phyloP scores from a whole-genome alignment of 2,329 filamentous ascomycete genomes.

The Penicillium brevicompactum region DNA sequence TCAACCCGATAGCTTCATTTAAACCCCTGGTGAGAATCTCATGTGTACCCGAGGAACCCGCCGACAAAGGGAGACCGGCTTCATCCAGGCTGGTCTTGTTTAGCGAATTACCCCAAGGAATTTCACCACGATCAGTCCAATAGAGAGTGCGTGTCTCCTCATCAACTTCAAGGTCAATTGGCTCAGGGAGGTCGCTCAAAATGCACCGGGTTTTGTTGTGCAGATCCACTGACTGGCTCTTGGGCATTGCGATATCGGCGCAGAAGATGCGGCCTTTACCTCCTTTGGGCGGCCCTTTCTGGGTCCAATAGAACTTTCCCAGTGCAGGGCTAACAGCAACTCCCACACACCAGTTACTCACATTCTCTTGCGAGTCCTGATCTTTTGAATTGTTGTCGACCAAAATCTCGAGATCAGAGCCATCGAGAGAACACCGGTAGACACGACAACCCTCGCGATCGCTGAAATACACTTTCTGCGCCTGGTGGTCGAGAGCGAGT shows the following conservation, averaged over 20 bases:
- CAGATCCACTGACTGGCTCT: constrained; percentile 32
- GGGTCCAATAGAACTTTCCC: constrained; percentile 61
- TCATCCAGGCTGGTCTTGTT: constrained; percentile 41
- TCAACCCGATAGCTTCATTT: constrained; percentile 31
- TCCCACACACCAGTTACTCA: constrained; percentile 57
- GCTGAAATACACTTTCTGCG: constrained; percentile 42
- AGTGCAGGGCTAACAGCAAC: constrained; percentile 50
- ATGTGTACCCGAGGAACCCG: not conserved
- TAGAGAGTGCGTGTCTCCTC: constrained; percentile 49
- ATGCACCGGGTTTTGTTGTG: constrained; percentile 50
- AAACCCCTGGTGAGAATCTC: constrained; percentile 26
- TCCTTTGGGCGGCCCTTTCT: constrained; percentile 59
- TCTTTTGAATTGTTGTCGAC: constrained; percentile 39
- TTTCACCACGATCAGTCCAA: constrained; percentile 64
- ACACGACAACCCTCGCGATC: constrained; percentile 48
- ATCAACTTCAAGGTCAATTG: constrained; percentile 61
- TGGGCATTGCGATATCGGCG: constrained; percentile 47
- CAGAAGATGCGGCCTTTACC: constrained; percentile 57
- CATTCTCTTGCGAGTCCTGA: constrained; percentile 30
- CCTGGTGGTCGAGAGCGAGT: constrained; percentile 31
- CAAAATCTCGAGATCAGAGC: constrained; percentile 20
- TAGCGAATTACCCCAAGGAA: constrained; percentile 57
- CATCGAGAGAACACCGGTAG: constrained; percentile 39
- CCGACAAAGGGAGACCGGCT: not conserved
- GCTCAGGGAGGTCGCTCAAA: constrained; percentile 53